Percentiles rank a stretch among this genome's conserved stretches.
Evolutionary conservation across 352 stramenopile genomes (phyloP).

Genomic region (Plasmopara halstedii): DNA sequence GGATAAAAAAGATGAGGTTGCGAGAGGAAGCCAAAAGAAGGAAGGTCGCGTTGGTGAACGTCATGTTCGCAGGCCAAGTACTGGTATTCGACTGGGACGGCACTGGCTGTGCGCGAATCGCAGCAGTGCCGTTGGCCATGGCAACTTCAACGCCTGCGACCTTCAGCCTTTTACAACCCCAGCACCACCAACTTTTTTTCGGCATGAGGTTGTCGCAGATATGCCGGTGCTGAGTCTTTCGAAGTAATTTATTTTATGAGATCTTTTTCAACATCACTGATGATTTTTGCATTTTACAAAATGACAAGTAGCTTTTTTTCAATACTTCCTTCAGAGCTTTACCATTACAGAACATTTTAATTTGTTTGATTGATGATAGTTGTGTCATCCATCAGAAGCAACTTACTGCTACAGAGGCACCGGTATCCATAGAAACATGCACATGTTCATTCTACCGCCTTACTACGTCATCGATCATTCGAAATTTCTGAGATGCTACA

Average conservation of each 20-base stretch:
- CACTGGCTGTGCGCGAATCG: slow-evolving; percentile 1
- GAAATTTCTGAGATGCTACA: slow-evolving; percentile 8
- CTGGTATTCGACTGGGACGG: slow-evolving; percentile 3
- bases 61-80: slow-evolving; percentile 11
- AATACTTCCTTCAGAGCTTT: too few relatives aligned
- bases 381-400: too few relatives aligned
- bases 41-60: slow-evolving; percentile 4
- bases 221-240: slow-evolving; percentile 2
- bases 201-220: slow-evolving; percentile 12
- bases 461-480: too few relatives aligned
- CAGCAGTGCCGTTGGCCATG: slow-evolving; percentile 9
- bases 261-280: background rate
- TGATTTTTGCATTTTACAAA: too few relatives aligned
- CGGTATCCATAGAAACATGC: too few relatives aligned
- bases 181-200: slow-evolving; percentile 1
- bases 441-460: too few relatives aligned
- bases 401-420: too few relatives aligned
- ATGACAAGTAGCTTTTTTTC: too few relatives aligned
- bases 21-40: slow-evolving; percentile 16
- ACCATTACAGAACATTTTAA: too few relatives aligned
- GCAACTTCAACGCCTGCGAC: slow-evolving; percentile 23
- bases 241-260: slow-evolving; percentile 19
- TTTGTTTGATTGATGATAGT: too few relatives aligned
- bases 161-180: slow-evolving; percentile 23
- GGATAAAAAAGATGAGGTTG: slow-evolving; percentile 11